Conservation (phyloP, 2,329 filamentous ascomycete species). For the Fusarium verticillioides region DNA sequence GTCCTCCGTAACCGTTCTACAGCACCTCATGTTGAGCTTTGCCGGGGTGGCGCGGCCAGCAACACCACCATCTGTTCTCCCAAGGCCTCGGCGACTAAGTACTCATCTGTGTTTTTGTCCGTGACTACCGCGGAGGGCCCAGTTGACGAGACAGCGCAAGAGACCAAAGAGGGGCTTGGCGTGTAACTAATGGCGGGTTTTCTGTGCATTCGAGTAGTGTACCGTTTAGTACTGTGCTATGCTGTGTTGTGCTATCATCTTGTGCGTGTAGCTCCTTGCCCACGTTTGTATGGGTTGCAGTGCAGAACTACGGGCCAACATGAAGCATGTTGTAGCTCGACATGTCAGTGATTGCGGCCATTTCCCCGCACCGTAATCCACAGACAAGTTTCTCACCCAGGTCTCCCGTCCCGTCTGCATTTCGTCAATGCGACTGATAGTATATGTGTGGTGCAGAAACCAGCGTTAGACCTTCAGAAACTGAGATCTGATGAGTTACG, state of each 20-base stretch:
- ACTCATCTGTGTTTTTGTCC: slow-evolving; percentile 2
- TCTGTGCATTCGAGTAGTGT: neutral
- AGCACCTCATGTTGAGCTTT: neutral
- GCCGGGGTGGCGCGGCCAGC: slow-evolving; percentile 15
- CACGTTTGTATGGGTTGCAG: slow-evolving; percentile 30
- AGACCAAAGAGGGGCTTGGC: slow-evolving; percentile 1
- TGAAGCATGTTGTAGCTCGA: slow-evolving; percentile 18
- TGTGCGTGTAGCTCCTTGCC: slow-evolving; percentile 5
- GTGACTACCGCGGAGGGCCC: neutral
- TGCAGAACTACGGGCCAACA: slow-evolving; percentile 5
- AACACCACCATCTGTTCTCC: neutral
- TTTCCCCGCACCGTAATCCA: slow-evolving; percentile 37
- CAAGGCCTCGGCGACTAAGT: slow-evolving; percentile 1
- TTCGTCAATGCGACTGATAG: slow-evolving; percentile 26
- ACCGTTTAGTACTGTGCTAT: neutral
- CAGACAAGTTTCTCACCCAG: slow-evolving; percentile 4
- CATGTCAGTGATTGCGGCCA: slow-evolving; percentile 5
- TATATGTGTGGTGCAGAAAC: slow-evolving; percentile 11
- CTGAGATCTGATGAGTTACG: slow-evolving; percentile 40
- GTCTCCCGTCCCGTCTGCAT: slow-evolving; percentile 23
- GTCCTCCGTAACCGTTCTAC: slow-evolving; percentile 2
- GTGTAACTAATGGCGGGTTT: neutral
- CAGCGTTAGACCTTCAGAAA: slow-evolving; percentile 32
- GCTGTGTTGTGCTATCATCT: neutral
- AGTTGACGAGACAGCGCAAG: neutral